These are phyloP conservation scores for Lignosus rhinocerotis DNA, from an alignment of 1,284 basidiomycete species.

Conservation along the genomic window DNA sequence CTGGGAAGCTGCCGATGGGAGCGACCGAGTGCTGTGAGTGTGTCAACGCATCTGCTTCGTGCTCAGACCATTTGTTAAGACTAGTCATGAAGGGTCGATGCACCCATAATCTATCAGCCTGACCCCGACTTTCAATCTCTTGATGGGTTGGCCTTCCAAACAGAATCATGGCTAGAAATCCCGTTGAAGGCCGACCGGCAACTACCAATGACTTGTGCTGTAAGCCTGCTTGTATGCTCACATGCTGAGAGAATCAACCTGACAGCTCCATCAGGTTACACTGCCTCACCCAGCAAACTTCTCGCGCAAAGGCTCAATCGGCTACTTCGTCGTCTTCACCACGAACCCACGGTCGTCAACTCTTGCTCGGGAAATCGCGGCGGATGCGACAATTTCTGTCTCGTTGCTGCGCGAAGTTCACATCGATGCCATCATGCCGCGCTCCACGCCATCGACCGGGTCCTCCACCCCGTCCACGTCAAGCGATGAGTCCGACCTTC, in stretches of 20 bases:
- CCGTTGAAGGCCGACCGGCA: slow-evolving; percentile 61
- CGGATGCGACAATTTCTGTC: slow-evolving; percentile 67
- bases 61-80: neutral
- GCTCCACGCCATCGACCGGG: slow-evolving; percentile 27
- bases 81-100: slow-evolving; percentile 49
- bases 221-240: slow-evolving; percentile 32
- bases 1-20: slow-evolving; percentile 59
- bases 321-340: slow-evolving; percentile 71
- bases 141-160: slow-evolving; percentile 45
- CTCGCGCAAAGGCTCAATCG: slow-evolving; percentile 55
- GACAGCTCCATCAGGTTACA: slow-evolving; percentile 48
- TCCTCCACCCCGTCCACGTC: slow-evolving; percentile 48
- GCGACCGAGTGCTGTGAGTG: slow-evolving; percentile 51
- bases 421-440: slow-evolving; percentile 37
- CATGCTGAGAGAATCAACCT: neutral
- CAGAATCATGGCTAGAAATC: slow-evolving; percentile 65
- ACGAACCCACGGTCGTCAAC: slow-evolving; percentile 54
- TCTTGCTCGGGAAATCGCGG: slow-evolving; percentile 61
- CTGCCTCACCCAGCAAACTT: slow-evolving; percentile 60
- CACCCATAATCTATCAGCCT: slow-evolving; percentile 60
- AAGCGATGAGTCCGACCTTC: slow-evolving; percentile 49
- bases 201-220: slow-evolving; percentile 64
- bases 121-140: slow-evolving; percentile 60
- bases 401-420: slow-evolving; percentile 59
- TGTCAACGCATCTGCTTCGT: neutral